Evolutionary conservation across 257 asterid species (phyloP).

Genomic region (Primulina tabacum): DNA sequence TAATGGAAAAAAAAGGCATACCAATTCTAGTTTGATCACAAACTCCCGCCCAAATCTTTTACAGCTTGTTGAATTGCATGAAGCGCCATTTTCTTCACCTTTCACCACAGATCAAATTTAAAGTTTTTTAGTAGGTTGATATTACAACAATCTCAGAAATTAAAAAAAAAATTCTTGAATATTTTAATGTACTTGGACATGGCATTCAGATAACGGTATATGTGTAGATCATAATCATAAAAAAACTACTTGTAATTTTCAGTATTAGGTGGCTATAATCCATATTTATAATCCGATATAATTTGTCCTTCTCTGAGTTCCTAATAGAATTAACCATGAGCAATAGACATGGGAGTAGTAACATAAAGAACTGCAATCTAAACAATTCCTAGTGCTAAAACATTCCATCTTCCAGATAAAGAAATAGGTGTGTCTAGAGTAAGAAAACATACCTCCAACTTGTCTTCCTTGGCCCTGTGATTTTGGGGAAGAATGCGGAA

Average conservation of each 20-base stretch:
- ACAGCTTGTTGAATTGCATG: constrained; percentile 49
- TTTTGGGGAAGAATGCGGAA: constrained; percentile 76
- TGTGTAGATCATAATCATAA: neutral
- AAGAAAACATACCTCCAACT: constrained; percentile 60
- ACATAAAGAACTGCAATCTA: neutral
- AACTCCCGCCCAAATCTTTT: constrained; percentile 28
- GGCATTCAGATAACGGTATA: neutral
- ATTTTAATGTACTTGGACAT: neutral
- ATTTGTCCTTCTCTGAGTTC: neutral
- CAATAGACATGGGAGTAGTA: neutral
- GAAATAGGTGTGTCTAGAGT: neutral
- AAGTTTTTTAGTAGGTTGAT: neutral
- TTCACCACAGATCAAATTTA: constrained; percentile 19
- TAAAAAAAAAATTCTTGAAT: neutral
- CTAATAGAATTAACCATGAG: neutral
- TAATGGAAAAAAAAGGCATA: constrained; percentile 15
- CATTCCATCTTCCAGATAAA: neutral
- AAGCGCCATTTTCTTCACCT: constrained; percentile 75
- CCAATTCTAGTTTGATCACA: constrained; percentile 27
- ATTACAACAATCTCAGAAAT: constrained; percentile 1
- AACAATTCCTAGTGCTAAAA: neutral
- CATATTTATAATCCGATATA: neutral
- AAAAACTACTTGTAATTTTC: neutral
- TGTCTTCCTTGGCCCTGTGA: constrained; percentile 83
- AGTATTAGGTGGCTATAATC: neutral